Evolutionary conservation across 148 eudicot genomes (phyloP).

Genomic region (Amaranthus palmeri): DNA sequence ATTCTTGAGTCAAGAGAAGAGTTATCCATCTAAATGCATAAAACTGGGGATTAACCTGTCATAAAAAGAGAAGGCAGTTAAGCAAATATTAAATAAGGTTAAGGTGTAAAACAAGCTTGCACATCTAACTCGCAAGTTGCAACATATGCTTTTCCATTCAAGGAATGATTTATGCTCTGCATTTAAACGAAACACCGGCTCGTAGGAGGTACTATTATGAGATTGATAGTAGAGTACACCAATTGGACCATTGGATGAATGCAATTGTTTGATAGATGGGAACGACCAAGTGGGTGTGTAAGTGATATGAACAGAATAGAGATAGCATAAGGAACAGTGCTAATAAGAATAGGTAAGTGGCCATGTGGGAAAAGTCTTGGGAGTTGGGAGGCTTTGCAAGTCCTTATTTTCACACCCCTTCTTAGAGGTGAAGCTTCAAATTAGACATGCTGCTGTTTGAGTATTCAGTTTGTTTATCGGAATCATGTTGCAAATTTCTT

Average conservation of each 20-base stretch:
- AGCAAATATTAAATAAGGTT: not conserved
- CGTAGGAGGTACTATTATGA: not conserved
- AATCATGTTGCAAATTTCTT: not conserved
- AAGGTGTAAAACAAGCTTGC: slow-evolving; percentile 1
- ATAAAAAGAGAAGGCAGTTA: slow-evolving; percentile 22
- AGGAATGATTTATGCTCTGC: not conserved
- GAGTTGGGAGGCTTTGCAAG: not conserved
- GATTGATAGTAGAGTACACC: not conserved
- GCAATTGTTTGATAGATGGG: not conserved
- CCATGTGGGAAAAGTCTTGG: not conserved
- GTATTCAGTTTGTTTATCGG: not conserved
- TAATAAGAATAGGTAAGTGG: not conserved
- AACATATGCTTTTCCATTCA: slow-evolving; percentile 2
- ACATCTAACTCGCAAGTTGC: not conserved
- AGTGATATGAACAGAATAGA: too few relatives aligned
- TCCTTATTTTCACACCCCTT: not conserved
- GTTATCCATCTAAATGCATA: slow-evolving; percentile 99
- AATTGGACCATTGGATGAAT: not conserved
- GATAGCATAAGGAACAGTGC: not conserved
- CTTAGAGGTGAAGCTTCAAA: not conserved
- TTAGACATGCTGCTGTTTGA: not conserved
- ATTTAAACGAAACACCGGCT: not conserved
- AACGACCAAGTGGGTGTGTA: not conserved
- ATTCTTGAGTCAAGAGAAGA: slow-evolving; percentile 97
- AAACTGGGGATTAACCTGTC: slow-evolving; percentile 97